These are phyloP conservation scores for Vicia sativa DNA, from an alignment of 306 rosid genomes.

Conservation along the genomic window DNA sequence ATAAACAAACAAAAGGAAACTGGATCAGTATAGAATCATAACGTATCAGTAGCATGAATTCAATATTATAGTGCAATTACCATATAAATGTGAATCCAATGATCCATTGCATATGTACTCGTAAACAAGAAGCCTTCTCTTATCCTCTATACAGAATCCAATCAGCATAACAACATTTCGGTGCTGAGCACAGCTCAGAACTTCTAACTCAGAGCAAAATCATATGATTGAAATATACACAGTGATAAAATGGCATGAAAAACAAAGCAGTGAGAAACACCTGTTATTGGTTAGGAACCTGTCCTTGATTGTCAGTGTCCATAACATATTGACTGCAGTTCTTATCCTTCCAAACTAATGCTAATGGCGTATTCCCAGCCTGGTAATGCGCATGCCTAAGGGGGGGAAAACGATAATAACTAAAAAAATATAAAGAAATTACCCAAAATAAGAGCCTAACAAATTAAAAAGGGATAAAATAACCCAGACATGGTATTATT, in stretches of 20 bases:
- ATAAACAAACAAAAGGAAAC: too few relatives aligned
- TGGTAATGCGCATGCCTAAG: too few relatives aligned
- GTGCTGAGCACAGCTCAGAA: slow-evolving; percentile 97
- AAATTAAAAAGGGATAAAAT: too few relatives aligned
- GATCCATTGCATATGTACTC: slow-evolving; percentile 99
- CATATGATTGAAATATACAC: not conserved
- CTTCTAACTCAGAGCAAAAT: slow-evolving; percentile 98
- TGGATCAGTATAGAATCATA: slow-evolving; percentile 37
- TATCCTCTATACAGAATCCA: slow-evolving; percentile 97
- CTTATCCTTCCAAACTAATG: slow-evolving; percentile 95
- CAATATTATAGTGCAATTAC: slow-evolving; percentile 42
- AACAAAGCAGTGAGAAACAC: slow-evolving; percentile 37
- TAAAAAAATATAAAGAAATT: too few relatives aligned
- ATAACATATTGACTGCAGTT: slow-evolving; percentile 89
- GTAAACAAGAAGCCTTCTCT: slow-evolving; percentile 87
- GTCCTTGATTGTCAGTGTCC: slow-evolving; percentile 86
- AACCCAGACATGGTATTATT: too few relatives aligned
- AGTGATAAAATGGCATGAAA: slow-evolving; percentile 9
- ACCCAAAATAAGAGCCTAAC: too few relatives aligned
- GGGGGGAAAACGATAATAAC: too few relatives aligned
- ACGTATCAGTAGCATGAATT: not conserved
- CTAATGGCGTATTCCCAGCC: slow-evolving; percentile 81
- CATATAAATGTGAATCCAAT: slow-evolving; percentile 91
- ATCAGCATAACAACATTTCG: slow-evolving; percentile 97
- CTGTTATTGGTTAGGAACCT: slow-evolving; percentile 88